Conservation (phyloP, 805 yeast species). For the Sugiyamaella qingdaonensis region DNA sequence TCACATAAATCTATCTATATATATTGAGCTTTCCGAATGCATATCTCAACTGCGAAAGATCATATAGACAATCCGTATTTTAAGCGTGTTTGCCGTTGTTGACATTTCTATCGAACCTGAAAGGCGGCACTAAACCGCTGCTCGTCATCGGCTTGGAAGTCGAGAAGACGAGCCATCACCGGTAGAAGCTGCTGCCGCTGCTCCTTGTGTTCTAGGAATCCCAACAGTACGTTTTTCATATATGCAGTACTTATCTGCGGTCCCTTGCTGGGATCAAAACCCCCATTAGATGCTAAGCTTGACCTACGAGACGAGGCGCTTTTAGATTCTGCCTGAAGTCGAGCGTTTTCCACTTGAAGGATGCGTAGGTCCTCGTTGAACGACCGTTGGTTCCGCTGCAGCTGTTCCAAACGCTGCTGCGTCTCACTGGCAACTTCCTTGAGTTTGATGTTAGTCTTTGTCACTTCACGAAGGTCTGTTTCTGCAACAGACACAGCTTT, state of each 20-base stretch:
- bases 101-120: neutral
- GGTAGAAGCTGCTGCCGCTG: constrained; percentile 83
- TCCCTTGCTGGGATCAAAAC: constrained; percentile 16
- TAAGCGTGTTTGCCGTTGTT: no score
- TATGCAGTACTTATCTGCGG: constrained; percentile 58
- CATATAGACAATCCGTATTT: no score
- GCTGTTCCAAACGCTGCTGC: constrained; percentile 33
- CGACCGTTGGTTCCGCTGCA: constrained; percentile 33
- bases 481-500: constrained; percentile 26
- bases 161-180: constrained; percentile 71
- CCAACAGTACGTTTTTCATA: constrained; percentile 82
- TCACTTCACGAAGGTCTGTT: constrained; percentile 27
- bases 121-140: constrained; percentile 58
- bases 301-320: constrained; percentile 8
- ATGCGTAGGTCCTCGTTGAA: constrained; percentile 32
- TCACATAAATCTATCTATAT: no score
- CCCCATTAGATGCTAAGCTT: constrained; percentile 6
- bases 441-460: constrained; percentile 30
- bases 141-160: constrained; percentile 68
- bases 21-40: no score
- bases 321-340: constrained; percentile 15
- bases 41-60: neutral
- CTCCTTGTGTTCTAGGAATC: constrained; percentile 89
- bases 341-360: constrained; percentile 25
- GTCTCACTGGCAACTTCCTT: constrained; percentile 35